Evolutionary conservation across 1,284 basidiomycete species (phyloP).

Genomic region (Cryptococcus floricola): DNA sequence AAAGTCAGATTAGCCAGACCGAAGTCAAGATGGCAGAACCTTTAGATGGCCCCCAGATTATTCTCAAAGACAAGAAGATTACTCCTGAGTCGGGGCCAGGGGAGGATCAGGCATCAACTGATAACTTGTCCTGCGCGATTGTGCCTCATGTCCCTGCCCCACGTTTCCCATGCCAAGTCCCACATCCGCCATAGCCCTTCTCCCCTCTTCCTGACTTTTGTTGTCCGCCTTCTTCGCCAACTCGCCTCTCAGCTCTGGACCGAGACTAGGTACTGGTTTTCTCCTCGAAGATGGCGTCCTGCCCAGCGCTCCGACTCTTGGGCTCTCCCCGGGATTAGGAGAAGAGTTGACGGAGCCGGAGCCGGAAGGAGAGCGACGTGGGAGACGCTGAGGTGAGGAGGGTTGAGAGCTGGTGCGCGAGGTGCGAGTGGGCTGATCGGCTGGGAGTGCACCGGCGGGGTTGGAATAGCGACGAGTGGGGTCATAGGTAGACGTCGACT

Average conservation of each 20-base stretch:
- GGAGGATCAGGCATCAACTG: constrained; percentile 22
- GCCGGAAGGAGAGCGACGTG: neutral
- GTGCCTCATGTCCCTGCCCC: constrained; percentile 2
- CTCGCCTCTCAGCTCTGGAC: constrained; percentile 26
- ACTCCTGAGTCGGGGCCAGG: constrained; percentile 5
- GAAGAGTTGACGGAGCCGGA: too few species aligned
- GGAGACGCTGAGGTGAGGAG: neutral
- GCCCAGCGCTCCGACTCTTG: neutral
- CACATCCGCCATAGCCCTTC: neutral
- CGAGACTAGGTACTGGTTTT: constrained; percentile 33
- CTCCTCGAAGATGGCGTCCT: constrained; percentile 12
- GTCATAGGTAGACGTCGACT: neutral
- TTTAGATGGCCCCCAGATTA: neutral
- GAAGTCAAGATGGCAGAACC: neutral
- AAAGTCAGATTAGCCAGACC: too few species aligned
- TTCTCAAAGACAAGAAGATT: too few species aligned
- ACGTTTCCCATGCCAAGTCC: neutral
- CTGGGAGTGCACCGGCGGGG: neutral
- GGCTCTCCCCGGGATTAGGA: neutral
- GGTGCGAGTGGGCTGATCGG: neutral
- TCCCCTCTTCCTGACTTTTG: constrained; percentile 1
- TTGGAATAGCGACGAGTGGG: neutral
- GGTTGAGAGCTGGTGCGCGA: neutral
- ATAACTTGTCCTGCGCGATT: constrained; percentile 17
- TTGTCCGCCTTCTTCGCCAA: constrained; percentile 16